Evolutionary conservation across 2,329 filamentous ascomycete genomes (phyloP), one percentile per base, ranked within the genome.

Genomic region (Microdochium bolleyi): DNA sequence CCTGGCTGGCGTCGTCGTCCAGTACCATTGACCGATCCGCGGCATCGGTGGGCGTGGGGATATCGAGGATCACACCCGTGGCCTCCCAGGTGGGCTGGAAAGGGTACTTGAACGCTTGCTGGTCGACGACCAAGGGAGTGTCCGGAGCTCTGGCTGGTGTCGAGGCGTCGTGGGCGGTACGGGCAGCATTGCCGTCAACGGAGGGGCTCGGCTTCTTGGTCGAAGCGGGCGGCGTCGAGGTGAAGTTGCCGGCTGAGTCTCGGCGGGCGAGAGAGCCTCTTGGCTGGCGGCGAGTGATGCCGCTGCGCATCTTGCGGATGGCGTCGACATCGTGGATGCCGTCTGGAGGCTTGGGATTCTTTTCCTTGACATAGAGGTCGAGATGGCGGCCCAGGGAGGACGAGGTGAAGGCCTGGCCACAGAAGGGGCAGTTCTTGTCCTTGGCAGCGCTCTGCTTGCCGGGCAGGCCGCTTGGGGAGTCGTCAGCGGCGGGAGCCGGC

Each of bases 331-430:
- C 79, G 70, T 97, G 92, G 48, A 96, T 73, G 50, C 92, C 92
- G 70, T 97, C 92, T 7, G 87, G 74, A 1, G 85, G 79, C 69
- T 92, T 94, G 1, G 92, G 90, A 67, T 96, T 96, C 73, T 91
- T 95, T 54, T 91, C 87, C 65, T 91, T 92, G 63, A 96, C 92
- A 69, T 95, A 96, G 38, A 96, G 82, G 67, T 97, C 92, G 59
- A 96, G 84, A 70, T 97, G 92, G 48, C 92, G 87, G 50, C 92
- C 92, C 51, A 97, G 82, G 2, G 90, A 95, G 16, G 91, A 96
- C 1, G 92, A 96, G 16, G 92, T 96, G 66, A 96, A 97, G 7
- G 87, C 79, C 68, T 96, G 90, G 49, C 84, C 79, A 69, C 92
- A 97, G 73, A 89, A 97, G 34, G 86, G 88, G 67, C 92, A 96